Conservation (phyloP, 176 grass and related monocot genomes). For the Bothriochloa decipiens region DNA sequence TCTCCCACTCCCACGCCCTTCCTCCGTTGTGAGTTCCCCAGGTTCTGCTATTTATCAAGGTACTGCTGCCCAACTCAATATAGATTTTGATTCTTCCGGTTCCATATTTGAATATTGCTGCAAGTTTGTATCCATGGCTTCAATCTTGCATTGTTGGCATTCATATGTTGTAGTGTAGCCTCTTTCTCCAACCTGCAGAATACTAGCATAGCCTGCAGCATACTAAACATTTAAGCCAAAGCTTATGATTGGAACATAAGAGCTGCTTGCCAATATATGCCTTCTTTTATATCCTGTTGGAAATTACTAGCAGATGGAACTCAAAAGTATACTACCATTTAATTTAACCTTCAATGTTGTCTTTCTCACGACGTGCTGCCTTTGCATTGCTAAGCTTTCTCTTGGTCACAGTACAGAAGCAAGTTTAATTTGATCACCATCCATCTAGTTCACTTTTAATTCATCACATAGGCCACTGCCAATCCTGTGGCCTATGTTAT, state of each 20-base stretch:
- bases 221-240: neutral
- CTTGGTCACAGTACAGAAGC: neutral
- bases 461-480: neutral
- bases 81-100: too few relatives aligned
- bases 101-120: too few relatives aligned
- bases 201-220: too few relatives aligned
- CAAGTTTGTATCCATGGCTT: neutral
- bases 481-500: neutral
- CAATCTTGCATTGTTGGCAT: neutral
- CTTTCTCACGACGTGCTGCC: neutral
- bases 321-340: too few relatives aligned
- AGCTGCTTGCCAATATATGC: neutral
- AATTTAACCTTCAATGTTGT: too few relatives aligned
- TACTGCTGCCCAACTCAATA: too few relatives aligned
- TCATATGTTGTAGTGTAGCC: slow-evolving; percentile 4
- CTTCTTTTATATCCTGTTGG: neutral
- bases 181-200: neutral
- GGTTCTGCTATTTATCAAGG: too few relatives aligned
- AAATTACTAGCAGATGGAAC: neutral
- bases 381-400: neutral
- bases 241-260: neutral
- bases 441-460: too few relatives aligned
- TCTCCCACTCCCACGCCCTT: too few relatives aligned
- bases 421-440: too few relatives aligned
- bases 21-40: too few relatives aligned